Percentiles rank a stretch among this genome's conserved stretches.
Evolutionary conservation across 176 grass and related monocot species (phyloP).

Genomic region (Triticum turgidum): DNA sequence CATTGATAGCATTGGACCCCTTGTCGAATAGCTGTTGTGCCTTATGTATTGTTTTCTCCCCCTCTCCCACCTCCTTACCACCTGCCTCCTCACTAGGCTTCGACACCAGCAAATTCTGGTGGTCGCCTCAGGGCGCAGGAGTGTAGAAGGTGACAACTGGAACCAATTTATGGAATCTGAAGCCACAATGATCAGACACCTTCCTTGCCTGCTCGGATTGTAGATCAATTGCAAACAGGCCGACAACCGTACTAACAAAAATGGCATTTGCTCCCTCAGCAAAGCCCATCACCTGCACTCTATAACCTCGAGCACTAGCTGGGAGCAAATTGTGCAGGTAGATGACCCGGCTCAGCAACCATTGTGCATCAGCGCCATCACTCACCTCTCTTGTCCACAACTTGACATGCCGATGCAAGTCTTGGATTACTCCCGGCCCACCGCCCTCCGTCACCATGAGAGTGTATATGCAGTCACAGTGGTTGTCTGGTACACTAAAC

Average conservation of each 20-base stretch:
- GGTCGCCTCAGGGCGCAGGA: not conserved
- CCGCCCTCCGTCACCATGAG: not conserved
- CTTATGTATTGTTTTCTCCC: not conserved
- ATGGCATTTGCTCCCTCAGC: not conserved
- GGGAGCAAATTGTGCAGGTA: too few species aligned
- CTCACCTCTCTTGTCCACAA: not conserved
- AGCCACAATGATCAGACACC: not conserved
- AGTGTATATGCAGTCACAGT: not conserved
- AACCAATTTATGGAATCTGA: not conserved
- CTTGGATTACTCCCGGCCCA: not conserved
- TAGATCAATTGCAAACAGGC: not conserved
- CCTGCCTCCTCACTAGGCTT: not conserved
- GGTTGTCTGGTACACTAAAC: too few species aligned
- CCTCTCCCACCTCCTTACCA: not conserved
- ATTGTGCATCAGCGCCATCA: not conserved
- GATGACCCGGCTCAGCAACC: not conserved
- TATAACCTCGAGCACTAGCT: not conserved
- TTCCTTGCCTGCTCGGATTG: not conserved
- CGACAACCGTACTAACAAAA: not conserved
- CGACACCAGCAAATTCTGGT: not conserved
- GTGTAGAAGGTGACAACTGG: not conserved
- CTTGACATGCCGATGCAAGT: not conserved
- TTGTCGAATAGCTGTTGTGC: not conserved
- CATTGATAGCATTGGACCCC: not conserved
- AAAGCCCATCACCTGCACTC: not conserved